Evolutionary conservation across 495 filamentous ascomycete genomes (phyloP), one percentile per base, ranked within the genome.

Genomic region (Thermochaetoides thermophila): DNA sequence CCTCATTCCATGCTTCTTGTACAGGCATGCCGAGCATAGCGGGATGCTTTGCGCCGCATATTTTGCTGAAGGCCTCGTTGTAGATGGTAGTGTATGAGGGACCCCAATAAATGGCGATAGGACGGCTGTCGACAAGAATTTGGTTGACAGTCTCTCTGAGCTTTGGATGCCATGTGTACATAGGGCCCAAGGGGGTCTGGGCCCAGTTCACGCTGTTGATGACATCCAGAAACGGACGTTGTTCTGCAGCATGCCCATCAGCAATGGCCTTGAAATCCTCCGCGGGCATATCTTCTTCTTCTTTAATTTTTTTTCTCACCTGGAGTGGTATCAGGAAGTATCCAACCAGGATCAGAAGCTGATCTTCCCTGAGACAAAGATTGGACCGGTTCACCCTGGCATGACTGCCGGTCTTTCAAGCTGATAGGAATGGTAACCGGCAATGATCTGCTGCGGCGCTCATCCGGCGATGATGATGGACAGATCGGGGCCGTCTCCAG

Each of bases 111-210:
- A 59, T 31, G 33, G 73, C 73, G 11, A 73, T 70, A 8, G 74
- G 74, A 42, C 76, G 68, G 20, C 74, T 74, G 43, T 66, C 69
- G 13, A 65, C 71, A 58, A 79, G 72, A 33, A 78, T 69, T 13
- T 75, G 53, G 38, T 68, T 67, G 39, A 67, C 63, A 51, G 74
- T 76, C 32, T 68, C 59, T 21, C 73, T 56, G 12, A 79, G 53
- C 35, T 69, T 64, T 17, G 56, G 47, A 0, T 49, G 48, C 74
- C 74, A 79, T 15, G 40, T 44, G 15, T 70, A 61, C 29, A 77
- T 74, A 3, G 72, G 71, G 6, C 74, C 74, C 3, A 78, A 54
- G n/a, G 61, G 44, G 0, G 74, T 78, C 5, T 49, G 34, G 1
- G 63, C 61, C 74, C 74, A 79, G 48, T 78, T 65, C 11, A 55